phyloP scores from a whole-genome alignment of 805 yeast genomes.

The Kockiozyma suomiensis region DNA sequence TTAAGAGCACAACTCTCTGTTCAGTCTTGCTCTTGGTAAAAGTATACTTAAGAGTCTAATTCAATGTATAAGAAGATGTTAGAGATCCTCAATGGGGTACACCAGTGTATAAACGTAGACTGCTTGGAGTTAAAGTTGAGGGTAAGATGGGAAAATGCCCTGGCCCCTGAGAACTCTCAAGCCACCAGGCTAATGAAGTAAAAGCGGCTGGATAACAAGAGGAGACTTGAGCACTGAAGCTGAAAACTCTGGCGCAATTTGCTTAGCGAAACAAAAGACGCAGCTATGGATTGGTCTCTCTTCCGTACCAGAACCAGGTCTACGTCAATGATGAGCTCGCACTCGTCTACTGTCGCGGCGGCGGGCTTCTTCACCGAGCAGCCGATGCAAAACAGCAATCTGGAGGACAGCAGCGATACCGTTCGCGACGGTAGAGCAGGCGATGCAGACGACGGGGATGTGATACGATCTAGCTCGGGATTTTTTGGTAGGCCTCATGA shows the following conservation, averaged over 20 bases:
- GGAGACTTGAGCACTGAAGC: no score
- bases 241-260: neutral
- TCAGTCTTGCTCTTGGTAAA: no score
- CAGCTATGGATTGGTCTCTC: conserved; percentile 13
- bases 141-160: no score
- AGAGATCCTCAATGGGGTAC: no score
- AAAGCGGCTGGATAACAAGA: neutral
- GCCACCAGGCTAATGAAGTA: neutral
- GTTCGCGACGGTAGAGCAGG: neutral
- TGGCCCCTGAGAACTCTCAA: neutral
- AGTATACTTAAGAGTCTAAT: no score
- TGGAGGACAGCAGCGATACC: neutral
- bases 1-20: no score
- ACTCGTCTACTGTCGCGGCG: conserved; percentile 4
- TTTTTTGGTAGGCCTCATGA: conserved; percentile 3
- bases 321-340: conserved; percentile 2
- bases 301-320: conserved; percentile 8
- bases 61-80: no score
- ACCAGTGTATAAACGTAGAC: no score
- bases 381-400: neutral
- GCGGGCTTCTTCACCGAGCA: conserved; percentile 15
- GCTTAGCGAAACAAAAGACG: neutral
- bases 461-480: neutral
- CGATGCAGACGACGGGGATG: neutral
- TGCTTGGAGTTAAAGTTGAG: no score